Base-by-base conservation (phyloP, 2,329 filamentous ascomycete species). In the Exophiala oligosperma region DNA sequence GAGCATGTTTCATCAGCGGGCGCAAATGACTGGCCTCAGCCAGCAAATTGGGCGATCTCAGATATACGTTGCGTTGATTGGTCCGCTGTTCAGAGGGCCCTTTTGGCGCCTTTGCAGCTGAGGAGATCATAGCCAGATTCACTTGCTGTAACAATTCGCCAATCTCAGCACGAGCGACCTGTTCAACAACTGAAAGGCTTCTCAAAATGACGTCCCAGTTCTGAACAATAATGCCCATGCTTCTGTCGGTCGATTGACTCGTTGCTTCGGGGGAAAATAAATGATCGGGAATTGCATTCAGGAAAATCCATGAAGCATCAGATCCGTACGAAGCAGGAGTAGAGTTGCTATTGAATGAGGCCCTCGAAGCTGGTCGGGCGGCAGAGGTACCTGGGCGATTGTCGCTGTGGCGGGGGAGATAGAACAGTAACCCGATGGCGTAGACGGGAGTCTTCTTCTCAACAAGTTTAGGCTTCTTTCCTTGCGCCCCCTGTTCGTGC, bases 181-280 rank as follows among this genome's bases (percentile, higher is more conserved):
- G 75, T 64, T 84, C 81, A 11, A 84, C 71, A 54, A 77, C 79
- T 1, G 79, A 80, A 24, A 85, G 69, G 1, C 81, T 81, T 23
- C 82, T 76, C 51, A 80, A 79, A 58, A 84, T 82, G 61, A 84
- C 77, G 67, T 84, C 81, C 82, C 81, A 84, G 60, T 83, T 81
- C 56, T 83, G 79, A 26, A 82, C 80, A 28, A 84, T 72, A 7
- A 81, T 70, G 63, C 84, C 81, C 11, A 84, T 78, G 9, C 81
- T 76, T 56, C 82, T 79, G 66, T 84, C 81, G 32, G 43, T 58
- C 14, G 62, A 40, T n/a, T 63, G 59, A 11, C 41, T 50, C 7
- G 57, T 53, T 9, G 50, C 28, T 11, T 61, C 55, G 14, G 58
- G 46, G 5, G 65, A 61, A 26, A 53, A 57, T 32, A 66, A 47